Evolutionary conservation across 2,329 filamentous ascomycete species (phyloP).

Genomic region (Aspergillus uvarum): DNA sequence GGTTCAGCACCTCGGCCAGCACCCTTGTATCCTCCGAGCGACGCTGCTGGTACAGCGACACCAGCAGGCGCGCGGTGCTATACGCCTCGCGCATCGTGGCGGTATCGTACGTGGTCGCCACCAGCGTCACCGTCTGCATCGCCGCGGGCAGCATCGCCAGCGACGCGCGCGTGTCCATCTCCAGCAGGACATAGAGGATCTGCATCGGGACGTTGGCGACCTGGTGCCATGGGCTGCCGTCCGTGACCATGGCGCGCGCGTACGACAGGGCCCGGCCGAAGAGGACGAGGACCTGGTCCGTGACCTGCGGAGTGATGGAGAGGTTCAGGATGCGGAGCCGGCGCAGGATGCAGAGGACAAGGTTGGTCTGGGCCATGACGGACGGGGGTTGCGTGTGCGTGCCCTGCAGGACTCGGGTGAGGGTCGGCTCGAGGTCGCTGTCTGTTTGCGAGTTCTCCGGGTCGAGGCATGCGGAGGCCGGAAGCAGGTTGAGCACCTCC

Average conservation of each 20-base stretch:
- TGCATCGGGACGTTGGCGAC: constrained; percentile 61
- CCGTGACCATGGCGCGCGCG: constrained; percentile 46
- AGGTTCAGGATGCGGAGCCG: constrained; percentile 52
- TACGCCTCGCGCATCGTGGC: constrained; percentile 52
- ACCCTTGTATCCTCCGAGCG: constrained; percentile 41
- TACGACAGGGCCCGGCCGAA: constrained; percentile 45
- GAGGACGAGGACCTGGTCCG: constrained; percentile 49
- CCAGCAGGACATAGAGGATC: constrained; percentile 55
- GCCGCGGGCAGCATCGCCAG: constrained; percentile 51
- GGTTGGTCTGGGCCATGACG: constrained; percentile 53
- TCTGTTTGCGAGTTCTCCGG: constrained; percentile 46
- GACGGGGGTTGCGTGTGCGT: constrained; percentile 46
- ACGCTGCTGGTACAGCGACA: constrained; percentile 51
- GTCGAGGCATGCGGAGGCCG: constrained; percentile 53
- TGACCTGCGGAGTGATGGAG: constrained; percentile 41
- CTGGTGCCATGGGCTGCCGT: constrained; percentile 56
- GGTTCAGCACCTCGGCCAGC: constrained; percentile 21
- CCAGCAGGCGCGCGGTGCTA: constrained; percentile 52
- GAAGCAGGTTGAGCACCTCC: constrained; percentile 53
- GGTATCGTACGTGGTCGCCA: constrained; percentile 46
- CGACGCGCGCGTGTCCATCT: constrained; percentile 52
- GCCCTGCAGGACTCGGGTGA: constrained; percentile 41
- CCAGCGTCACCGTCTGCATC: constrained; percentile 47
- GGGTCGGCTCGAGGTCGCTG: constrained; percentile 43
- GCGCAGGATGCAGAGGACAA: constrained; percentile 55